These are phyloP conservation scores for Nitzschia sp. DNA, from an alignment of 108 stramenopile genomes.

Conservation along the genomic window DNA sequence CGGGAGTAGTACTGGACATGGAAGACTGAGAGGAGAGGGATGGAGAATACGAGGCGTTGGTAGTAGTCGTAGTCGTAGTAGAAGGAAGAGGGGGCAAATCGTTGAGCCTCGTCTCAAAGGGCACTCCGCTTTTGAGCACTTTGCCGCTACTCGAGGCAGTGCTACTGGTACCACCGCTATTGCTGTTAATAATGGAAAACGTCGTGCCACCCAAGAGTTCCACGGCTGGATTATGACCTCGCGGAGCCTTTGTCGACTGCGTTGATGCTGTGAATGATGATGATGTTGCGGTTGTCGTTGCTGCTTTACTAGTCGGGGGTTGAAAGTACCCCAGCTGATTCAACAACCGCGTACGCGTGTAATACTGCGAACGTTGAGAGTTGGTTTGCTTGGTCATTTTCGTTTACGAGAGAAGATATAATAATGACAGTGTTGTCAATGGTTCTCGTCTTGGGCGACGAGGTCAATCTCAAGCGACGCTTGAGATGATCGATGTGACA, in stretches of 20 bases:
- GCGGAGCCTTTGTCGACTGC: not conserved
- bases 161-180: too few relatives aligned
- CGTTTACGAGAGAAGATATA: too few relatives aligned
- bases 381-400: not conserved
- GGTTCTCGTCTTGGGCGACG: too few relatives aligned
- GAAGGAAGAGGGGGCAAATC: not conserved
- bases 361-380: not conserved
- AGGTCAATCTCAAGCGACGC: too few relatives aligned
- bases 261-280: not conserved
- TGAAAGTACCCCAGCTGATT: slow-evolving; percentile 8
- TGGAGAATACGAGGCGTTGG: not conserved
- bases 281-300: not conserved
- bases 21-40: not conserved
- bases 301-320: not conserved
- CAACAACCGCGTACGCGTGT: slow-evolving; percentile 15
- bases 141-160: too few relatives aligned
- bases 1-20: not conserved
- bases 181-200: too few relatives aligned
- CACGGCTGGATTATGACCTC: not conserved
- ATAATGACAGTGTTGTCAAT: too few relatives aligned
- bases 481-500: too few relatives aligned
- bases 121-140: too few relatives aligned
- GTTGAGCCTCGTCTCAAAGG: not conserved
- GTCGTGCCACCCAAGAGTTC: not conserved
- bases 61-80: not conserved